Conservation (phyloP, 352 stramenopile genomes). For the Phytophthora cryptogea region DNA sequence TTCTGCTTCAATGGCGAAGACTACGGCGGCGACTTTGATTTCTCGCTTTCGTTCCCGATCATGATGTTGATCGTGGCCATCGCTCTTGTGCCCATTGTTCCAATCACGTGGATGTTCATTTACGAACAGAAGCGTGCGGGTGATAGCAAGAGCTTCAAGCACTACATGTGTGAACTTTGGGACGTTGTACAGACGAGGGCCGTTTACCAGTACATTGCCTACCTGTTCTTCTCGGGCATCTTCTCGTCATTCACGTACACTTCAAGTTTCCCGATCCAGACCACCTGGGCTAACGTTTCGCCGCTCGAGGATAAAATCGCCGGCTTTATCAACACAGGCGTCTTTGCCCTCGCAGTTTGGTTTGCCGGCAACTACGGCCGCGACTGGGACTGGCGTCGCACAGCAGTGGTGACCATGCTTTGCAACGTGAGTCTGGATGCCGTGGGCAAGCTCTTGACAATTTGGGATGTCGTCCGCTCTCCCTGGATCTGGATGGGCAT, state of each 20-base stretch:
- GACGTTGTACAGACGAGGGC: slow-evolving; percentile 50
- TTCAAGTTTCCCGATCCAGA: slow-evolving; percentile 46
- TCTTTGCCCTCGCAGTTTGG: slow-evolving; percentile 46
- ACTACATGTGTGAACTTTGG: slow-evolving; percentile 56
- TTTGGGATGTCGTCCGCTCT: slow-evolving; percentile 54
- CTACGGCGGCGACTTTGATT: slow-evolving; percentile 55
- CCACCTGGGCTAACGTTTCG: slow-evolving; percentile 47
- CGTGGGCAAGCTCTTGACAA: slow-evolving; percentile 42
- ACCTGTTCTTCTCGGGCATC: slow-evolving; percentile 45
- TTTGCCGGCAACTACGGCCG: slow-evolving; percentile 57
- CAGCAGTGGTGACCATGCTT: slow-evolving; percentile 38
- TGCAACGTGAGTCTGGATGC: slow-evolving; percentile 44
- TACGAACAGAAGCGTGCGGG: slow-evolving; percentile 35
- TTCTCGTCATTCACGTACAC: slow-evolving; percentile 46
- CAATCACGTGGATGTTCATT: slow-evolving; percentile 50
- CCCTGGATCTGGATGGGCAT: slow-evolving; percentile 59
- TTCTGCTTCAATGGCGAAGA: slow-evolving; percentile 56
- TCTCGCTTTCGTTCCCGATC: slow-evolving; percentile 47
- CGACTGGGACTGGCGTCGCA: slow-evolving; percentile 61
- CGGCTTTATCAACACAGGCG: slow-evolving; percentile 32
- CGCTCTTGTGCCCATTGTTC: slow-evolving; percentile 35
- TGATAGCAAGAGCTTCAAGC: slow-evolving; percentile 38
- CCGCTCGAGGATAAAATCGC: slow-evolving; percentile 47
- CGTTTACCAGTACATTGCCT: slow-evolving; percentile 58
- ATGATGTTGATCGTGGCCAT: slow-evolving; percentile 48